phyloP scores from a whole-genome alignment of 169 alveolate species.

The Babesia gibsoni region DNA sequence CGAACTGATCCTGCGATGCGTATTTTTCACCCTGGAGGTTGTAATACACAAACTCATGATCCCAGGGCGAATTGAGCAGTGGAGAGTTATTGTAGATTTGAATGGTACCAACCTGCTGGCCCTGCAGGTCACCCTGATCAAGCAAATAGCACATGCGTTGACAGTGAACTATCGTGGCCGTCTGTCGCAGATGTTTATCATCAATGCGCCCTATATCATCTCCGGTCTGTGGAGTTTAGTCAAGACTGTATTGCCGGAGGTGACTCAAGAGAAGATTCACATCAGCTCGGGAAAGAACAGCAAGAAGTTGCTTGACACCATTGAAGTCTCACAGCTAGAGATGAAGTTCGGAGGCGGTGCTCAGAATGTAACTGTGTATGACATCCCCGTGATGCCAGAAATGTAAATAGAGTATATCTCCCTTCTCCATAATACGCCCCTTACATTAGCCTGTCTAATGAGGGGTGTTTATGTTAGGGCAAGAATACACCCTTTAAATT shows the following conservation, averaged over 20 bases:
- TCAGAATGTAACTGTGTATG: constrained; percentile 48
- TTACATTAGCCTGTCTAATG: too few relatives aligned
- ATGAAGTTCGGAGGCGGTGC: constrained; percentile 61
- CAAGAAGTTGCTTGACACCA: constrained; percentile 48
- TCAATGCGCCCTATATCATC: constrained; percentile 61
- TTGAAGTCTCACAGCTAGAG: constrained; percentile 59
- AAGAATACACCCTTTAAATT: too few relatives aligned
- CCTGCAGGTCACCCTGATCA: constrained; percentile 63
- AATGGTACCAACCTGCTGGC: constrained; percentile 65
- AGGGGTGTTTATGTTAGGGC: too few relatives aligned
- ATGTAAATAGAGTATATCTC: too few relatives aligned
- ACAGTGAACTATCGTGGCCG: constrained; percentile 67
- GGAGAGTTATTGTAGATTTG: constrained; percentile 72
- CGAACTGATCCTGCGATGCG: constrained; percentile 37
- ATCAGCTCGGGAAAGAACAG: constrained; percentile 53
- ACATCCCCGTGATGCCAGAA: constrained; percentile 64
- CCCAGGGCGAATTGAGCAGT: constrained; percentile 73
- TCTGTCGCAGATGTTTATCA: constrained; percentile 53
- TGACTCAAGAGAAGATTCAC: constrained; percentile 58
- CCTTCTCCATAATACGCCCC: too few relatives aligned
- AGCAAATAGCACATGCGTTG: constrained; percentile 66
- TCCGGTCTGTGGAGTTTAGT: constrained; percentile 60
- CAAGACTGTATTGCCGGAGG: constrained; percentile 52
- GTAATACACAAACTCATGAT: constrained; percentile 57
- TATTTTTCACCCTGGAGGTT: constrained; percentile 59